Conservation (phyloP, 306 rosid genomes). For the Lupinus albus region DNA sequence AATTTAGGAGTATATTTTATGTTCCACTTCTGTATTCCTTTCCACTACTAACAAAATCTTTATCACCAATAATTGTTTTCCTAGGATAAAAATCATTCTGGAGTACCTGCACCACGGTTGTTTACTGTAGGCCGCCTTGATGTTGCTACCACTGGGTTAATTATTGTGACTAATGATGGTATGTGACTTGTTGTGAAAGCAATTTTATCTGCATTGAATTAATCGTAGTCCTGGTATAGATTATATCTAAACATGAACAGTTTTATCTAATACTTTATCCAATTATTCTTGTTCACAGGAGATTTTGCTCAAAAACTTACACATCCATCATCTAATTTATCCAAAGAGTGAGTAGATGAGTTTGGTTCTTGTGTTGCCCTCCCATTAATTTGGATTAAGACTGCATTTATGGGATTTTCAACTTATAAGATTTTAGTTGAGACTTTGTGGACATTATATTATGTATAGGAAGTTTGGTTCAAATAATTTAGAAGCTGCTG, state of each 20-base stretch:
- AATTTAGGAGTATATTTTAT: constrained; percentile 5
- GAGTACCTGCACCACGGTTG: constrained; percentile 70
- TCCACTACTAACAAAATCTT: constrained; percentile 13
- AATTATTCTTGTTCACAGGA: constrained; percentile 52
- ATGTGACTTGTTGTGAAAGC: constrained; percentile 37
- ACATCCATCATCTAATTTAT: constrained; percentile 83
- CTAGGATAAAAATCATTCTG: constrained; percentile 71
- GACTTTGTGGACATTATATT: background rate
- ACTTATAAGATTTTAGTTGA: background rate
- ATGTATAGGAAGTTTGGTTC: constrained; percentile 3
- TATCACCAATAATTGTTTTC: background rate
- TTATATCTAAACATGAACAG: background rate
- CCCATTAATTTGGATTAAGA: constrained; percentile 22
- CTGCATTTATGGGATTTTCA: background rate
- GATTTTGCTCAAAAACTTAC: constrained; percentile 80
- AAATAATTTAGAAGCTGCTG: constrained; percentile 4
- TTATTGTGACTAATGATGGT: constrained; percentile 96
- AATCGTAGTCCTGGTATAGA: constrained; percentile 17
- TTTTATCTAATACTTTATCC: constrained; percentile 39
- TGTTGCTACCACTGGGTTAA: constrained; percentile 93
- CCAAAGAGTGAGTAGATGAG: constrained; percentile 75
- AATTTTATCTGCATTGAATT: constrained; percentile 20
- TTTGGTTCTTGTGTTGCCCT: constrained; percentile 1
- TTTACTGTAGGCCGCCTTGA: constrained; percentile 97
- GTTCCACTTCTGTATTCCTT: background rate